Base-by-base conservation (phyloP, 1,284 basidiomycete genomes). In the Apiotrichum porosum region DNA sequence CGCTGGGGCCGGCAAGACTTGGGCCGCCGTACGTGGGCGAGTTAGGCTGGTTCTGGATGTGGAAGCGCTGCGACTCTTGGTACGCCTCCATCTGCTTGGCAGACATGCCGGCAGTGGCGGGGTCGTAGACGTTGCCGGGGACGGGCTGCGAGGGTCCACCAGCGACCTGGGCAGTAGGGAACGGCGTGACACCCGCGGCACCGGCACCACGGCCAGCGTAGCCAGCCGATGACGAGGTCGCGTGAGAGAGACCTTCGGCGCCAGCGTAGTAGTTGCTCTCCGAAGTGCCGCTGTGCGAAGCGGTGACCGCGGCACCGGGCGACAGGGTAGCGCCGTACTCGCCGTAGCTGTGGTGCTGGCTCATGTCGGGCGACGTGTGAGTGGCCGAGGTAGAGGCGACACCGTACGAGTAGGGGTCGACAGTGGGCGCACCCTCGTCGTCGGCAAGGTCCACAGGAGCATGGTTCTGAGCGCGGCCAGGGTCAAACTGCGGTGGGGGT, bases 301-400 rank as follows among this genome's bases (percentile, higher is more conserved):
- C 34, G n/a, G n/a, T n/a, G n/a, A n/a, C n/a, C 8, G 35, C 26
- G 18, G 23, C 42, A 12, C 23, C 34, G 18, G 42, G 32, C 22
- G 41, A 42, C 34, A 24, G 24, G 12, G 42, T 37, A 9, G 26
- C 34, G 10, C 17, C 21, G 14, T 32, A 18, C 9, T 33, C 26
- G n/a, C n/a, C n/a, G 41, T 41, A 37, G 9, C 23, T 31, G 23
- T 41, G 14, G 39, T 42, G 22, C 49, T 73, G 69, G 8, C 62
- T 51, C 69, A 71, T 72, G 52, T 71, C 52, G 12, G 69, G 68
- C 9, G 61, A 63, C n/a, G n/a, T n/a, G n/a, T n/a, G n/a, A n/a
- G n/a, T n/a, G 9, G 53, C 18, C 9, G 53, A 52, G 17, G 65
- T 52, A 5, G 63, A 61, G 8, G 66, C 67, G 23, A 65, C 56